phyloP scores from a whole-genome alignment of 805 yeast genomes.

The Metschnikowia aberdeeniae region DNA sequence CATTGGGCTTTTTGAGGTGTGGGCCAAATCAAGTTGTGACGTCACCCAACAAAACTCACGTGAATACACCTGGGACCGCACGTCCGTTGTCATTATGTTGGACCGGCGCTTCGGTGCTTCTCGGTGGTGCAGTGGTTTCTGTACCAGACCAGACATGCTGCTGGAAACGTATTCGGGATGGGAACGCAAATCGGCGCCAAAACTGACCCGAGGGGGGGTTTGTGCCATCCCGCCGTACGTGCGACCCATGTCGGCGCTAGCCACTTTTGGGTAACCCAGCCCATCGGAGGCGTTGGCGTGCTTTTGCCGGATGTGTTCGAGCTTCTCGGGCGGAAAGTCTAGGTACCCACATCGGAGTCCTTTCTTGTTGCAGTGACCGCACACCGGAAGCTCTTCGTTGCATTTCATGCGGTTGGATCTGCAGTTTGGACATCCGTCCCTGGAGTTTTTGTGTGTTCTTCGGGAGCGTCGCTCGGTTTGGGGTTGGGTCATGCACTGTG shows the following conservation, averaged over 20 bases:
- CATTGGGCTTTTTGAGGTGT: neutral
- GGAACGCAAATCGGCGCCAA: too few relatives aligned
- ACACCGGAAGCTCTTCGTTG: conserved; percentile 40
- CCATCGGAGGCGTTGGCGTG: neutral
- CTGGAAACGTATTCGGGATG: too few relatives aligned
- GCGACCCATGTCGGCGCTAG: neutral
- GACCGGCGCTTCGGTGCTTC: neutral
- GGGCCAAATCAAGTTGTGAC: neutral
- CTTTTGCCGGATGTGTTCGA: conserved; percentile 26
- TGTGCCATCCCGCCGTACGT: too few relatives aligned
- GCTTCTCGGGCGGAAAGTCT: conserved; percentile 36
- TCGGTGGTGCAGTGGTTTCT: neutral
- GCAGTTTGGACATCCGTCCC: conserved; percentile 42
- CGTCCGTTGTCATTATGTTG: neutral
- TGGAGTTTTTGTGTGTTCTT: conserved; percentile 25
- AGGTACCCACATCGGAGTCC: conserved; percentile 38
- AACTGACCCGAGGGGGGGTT: too few relatives aligned
- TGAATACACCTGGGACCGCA: conserved; percentile 1
- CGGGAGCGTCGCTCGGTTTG: conserved; percentile 20
- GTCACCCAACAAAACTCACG: neutral
- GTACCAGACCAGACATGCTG: neutral
- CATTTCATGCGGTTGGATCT: conserved; percentile 41
- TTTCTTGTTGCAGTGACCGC: conserved; percentile 37
- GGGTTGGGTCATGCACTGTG: neutral
- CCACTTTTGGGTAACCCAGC: neutral